A percentile compares a stretch with the other conserved stretches of the same genome.
These are phyloP conservation scores for Bretziella fagacearum DNA, from an alignment of 2,329 filamentous ascomycete genomes.

Conservation along the genomic window DNA sequence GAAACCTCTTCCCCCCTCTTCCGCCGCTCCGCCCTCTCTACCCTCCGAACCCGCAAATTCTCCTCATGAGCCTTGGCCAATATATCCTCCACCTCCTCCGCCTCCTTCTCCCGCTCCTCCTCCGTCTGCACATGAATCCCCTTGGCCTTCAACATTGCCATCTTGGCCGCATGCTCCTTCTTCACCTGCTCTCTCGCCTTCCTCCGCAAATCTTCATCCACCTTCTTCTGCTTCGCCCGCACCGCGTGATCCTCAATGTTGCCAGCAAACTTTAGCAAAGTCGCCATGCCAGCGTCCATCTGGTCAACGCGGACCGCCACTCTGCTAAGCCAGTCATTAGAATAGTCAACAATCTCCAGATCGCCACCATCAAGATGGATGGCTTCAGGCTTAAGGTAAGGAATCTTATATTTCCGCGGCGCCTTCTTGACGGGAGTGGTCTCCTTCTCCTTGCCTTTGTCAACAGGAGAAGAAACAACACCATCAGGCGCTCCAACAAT, in stretches of 20 bases:
- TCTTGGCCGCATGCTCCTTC: slow-evolving; percentile 55
- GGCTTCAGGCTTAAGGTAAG: slow-evolving; percentile 18
- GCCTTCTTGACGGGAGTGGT: slow-evolving; percentile 14
- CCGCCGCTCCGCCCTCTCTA: slow-evolving; percentile 55
- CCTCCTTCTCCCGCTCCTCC: slow-evolving; percentile 70
- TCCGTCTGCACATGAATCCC: slow-evolving; percentile 69
- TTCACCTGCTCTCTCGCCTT: slow-evolving; percentile 68
- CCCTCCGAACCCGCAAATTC: slow-evolving; percentile 58
- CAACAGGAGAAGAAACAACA: too few relatives aligned
- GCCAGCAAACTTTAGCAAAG: slow-evolving; percentile 22
- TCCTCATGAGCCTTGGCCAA: slow-evolving; percentile 71
- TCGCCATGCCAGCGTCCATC: slow-evolving; percentile 42
- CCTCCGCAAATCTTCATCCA: slow-evolving; percentile 50
- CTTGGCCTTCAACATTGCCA: slow-evolving; percentile 60
- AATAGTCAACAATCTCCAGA: slow-evolving; percentile 44
- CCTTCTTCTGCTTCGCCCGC: slow-evolving; percentile 30
- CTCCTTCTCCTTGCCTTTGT: slow-evolving; percentile 17
- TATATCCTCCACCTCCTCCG: slow-evolving; percentile 72
- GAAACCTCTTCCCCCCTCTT: slow-evolving; percentile 31
- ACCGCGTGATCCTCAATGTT: slow-evolving; percentile 20
- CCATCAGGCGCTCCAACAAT: background rate
- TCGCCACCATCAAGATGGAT: slow-evolving; percentile 33
- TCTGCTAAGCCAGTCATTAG: slow-evolving; percentile 17
- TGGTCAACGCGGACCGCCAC: slow-evolving; percentile 17
- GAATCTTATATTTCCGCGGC: slow-evolving; percentile 19